These are phyloP conservation scores for Mikania micrantha DNA, from an alignment of 129 eudicot species.

Conservation along the genomic window DNA sequence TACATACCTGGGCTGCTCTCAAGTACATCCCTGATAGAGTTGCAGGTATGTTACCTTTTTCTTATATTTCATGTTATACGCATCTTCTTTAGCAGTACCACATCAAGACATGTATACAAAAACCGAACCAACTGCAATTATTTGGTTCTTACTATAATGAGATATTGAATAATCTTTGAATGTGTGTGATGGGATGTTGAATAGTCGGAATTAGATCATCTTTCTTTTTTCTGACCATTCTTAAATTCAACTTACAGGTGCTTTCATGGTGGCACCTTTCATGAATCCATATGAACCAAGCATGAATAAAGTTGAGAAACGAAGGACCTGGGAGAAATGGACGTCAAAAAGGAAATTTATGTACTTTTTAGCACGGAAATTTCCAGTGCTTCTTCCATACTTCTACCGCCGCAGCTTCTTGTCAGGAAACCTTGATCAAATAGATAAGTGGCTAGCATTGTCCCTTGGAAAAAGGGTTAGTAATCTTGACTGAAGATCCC, in stretches of 20 bases:
- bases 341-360: conserved; percentile 47
- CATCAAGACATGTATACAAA: conserved; percentile 2
- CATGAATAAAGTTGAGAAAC: conserved; percentile 68
- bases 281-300: conserved; percentile 82
- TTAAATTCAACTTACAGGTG: conserved; percentile 51
- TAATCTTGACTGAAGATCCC: conserved; percentile 8
- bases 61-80: background rate
- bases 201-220: background rate
- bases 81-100: conserved; percentile 10
- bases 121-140: background rate
- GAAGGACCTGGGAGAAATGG: conserved; percentile 73
- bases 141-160: conserved; percentile 1
- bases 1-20: conserved; percentile 94
- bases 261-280: conserved; percentile 82
- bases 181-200: background rate
- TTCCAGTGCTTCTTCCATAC: conserved; percentile 62
- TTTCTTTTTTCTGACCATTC: conserved; percentile 8
- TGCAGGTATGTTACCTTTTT: conserved; percentile 44
- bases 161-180: background rate
- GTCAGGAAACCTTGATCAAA: conserved; percentile 68
- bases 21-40: conserved; percentile 78
- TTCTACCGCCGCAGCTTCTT: conserved; percentile 71
- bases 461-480: conserved; percentile 76
- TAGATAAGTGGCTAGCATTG: conserved; percentile 66
- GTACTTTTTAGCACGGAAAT: conserved; percentile 63